Evolutionary conservation across 2,329 filamentous ascomycete genomes (phyloP).

Genomic region (Colletotrichum salicis): DNA sequence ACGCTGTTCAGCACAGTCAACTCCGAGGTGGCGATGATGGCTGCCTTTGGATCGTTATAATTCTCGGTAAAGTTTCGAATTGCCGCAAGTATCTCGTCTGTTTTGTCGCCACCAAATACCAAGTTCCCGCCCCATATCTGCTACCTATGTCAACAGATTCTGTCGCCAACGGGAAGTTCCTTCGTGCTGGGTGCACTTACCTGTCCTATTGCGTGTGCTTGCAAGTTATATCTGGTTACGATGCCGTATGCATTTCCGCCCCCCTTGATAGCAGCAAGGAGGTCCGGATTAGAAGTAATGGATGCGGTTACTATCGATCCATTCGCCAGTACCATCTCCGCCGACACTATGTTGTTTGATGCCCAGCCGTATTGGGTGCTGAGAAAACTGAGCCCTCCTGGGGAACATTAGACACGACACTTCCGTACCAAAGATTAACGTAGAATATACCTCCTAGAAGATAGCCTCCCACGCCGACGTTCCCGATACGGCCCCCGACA

Average conservation of each 20-base stretch:
- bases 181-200: neutral
- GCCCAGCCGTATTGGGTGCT: slow-evolving; percentile 62
- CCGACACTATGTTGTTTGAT: slow-evolving; percentile 59
- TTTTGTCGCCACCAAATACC: slow-evolving; percentile 47
- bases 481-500: slow-evolving; percentile 57
- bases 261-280: slow-evolving; percentile 64
- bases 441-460: slow-evolving; percentile 59
- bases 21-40: slow-evolving; percentile 67
- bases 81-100: slow-evolving; percentile 54
- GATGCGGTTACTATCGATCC: slow-evolving; percentile 59
- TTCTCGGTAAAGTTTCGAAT: slow-evolving; percentile 67
- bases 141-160: no score
- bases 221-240: slow-evolving; percentile 57
- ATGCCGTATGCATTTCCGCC: slow-evolving; percentile 68
- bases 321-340: slow-evolving; percentile 63
- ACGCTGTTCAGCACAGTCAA: slow-evolving; percentile 54
- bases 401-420: slow-evolving; percentile 45
- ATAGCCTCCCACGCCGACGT: slow-evolving; percentile 59
- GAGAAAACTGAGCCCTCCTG: slow-evolving; percentile 62
- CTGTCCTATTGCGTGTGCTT: slow-evolving; percentile 51
- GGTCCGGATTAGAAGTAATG: slow-evolving; percentile 53
- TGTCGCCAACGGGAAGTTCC: no score
- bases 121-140: slow-evolving; percentile 56
- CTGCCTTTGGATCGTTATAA: slow-evolving; percentile 67
- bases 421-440: no score